Base-by-base conservation (phyloP, 2,329 filamentous ascomycete genomes). In the Phoma sp. region DNA sequence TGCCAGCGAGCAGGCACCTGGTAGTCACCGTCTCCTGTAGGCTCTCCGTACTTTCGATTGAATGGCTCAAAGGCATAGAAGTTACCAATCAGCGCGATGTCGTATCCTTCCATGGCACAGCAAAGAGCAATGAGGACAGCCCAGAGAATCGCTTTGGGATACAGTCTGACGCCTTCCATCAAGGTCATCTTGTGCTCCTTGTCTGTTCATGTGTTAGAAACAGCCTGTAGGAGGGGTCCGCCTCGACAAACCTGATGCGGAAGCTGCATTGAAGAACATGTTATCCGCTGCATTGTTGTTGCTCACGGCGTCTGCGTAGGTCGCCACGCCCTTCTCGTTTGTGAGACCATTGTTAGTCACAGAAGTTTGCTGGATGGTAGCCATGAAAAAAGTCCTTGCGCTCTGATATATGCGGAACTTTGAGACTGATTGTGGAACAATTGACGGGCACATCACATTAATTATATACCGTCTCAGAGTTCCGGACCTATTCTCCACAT, bases 91-190 rank as follows among this genome's bases (percentile, higher is more conserved):
- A 95, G 78, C 64, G 84, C 86, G 57, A 94, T 82, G 71, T 96
- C 91, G 77, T 92, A 95, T 10, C 90, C 91, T 74, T 96, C 91
- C 92, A 96, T 96, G 63, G 85, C 85, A 70, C 95, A 92, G 73
- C 88, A 91, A 0, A 88, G 91, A 4, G 90, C 93, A 71, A 96
- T 90, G 53, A 95, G 79, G 32, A 95, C 69, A 67, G 88, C 90
- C 90, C 90, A 96, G 13, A 79, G 81, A 52, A 94, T 86, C 22
- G 91, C 92, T 78, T 94, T 92, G 50, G 90, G 91, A 70, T 96
- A 95, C 19, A 92, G 80, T 65, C 80, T 84, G 72, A 95, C 81
- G 55, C 89, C 90, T 78, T 95, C 84, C 67, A 82, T 64, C 55
- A 95, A 78, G 13, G 45, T 32, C 24, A 48, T 31, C 17, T 29